Percentiles rank a stretch among this genome's conserved stretches.
phyloP scores from a whole-genome alignment of 441 rosid genomes.

The Pelargonium fulgidum region DNA sequence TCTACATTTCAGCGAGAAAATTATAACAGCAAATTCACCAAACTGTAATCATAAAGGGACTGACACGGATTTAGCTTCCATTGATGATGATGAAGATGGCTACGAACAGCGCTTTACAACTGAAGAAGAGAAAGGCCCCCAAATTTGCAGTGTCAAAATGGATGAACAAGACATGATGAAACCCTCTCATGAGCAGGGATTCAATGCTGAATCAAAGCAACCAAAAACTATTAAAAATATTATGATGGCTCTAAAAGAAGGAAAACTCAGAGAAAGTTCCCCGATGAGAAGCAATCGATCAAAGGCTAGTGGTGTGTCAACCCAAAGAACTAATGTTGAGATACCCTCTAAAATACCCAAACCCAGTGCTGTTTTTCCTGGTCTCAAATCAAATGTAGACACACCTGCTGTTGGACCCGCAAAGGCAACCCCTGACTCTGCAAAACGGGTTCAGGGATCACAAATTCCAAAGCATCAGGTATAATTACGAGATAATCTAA shows the following conservation, averaged over 20 bases:
- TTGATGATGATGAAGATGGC: conserved; percentile 53
- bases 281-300: conserved; percentile 61
- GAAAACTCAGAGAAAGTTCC: conserved; percentile 72
- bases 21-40: conserved; percentile 27
- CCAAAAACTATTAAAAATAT: conserved; percentile 72
- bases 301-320: conserved; percentile 37
- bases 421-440: conserved; percentile 45
- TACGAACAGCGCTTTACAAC: conserved; percentile 37
- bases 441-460: conserved; percentile 44
- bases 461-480: conserved; percentile 71
- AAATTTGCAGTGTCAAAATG: conserved; percentile 33
- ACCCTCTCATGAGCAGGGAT: conserved; percentile 37
- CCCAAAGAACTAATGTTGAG: conserved; percentile 50
- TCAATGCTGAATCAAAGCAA: conserved; percentile 50
- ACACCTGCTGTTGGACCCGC: conserved; percentile 31
- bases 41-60: conserved; percentile 41
- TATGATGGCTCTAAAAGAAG: conserved; percentile 88
- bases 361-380: conserved; percentile 40
- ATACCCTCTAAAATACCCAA: conserved; percentile 57
- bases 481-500: conserved; percentile 13
- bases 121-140: conserved; percentile 37
- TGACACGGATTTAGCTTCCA: conserved; percentile 42
- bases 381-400: conserved; percentile 44
- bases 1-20: conserved; percentile 52
- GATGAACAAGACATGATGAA: conserved; percentile 41